A percentile compares a stretch with the other conserved stretches of the same genome.
phyloP scores from a whole-genome alignment of 2,329 filamentous ascomycete species.

The Aspergillus sp. region DNA sequence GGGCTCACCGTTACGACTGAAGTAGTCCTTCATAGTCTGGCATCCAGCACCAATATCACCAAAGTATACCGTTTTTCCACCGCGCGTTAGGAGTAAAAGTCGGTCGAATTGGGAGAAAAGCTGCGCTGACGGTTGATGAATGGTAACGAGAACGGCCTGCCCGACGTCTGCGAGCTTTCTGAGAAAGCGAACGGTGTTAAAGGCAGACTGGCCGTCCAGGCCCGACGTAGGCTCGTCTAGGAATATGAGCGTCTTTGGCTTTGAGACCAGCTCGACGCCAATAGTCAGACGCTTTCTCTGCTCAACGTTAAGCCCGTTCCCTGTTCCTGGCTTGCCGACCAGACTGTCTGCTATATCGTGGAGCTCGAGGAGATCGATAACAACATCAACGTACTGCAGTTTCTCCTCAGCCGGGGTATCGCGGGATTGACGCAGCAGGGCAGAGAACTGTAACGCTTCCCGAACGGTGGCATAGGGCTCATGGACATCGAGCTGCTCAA shows the following conservation, averaged over 20 bases:
- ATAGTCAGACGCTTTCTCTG: constrained; percentile 68
- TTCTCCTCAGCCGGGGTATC: constrained; percentile 56
- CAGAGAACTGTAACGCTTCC: constrained; percentile 65
- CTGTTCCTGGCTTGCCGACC: constrained; percentile 38
- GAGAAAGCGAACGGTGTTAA: constrained; percentile 63
- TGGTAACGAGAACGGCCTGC: constrained; percentile 68
- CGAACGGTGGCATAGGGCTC: constrained; percentile 63
- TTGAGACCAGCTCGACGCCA: constrained; percentile 67
- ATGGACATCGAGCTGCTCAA: constrained; percentile 67
- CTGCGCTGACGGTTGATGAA: constrained; percentile 65
- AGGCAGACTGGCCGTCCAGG: constrained; percentile 65
- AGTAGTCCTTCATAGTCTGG: constrained; percentile 62
- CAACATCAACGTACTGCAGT: constrained; percentile 61
- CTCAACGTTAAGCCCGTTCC: constrained; percentile 56
- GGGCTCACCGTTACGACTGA: constrained; percentile 60
- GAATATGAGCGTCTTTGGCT: constrained; percentile 65
- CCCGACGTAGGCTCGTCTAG: constrained; percentile 69
- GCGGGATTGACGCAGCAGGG: constrained; percentile 58
- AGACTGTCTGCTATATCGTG: constrained; percentile 63
- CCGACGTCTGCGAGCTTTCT: constrained; percentile 63
- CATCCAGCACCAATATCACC: constrained; percentile 64
- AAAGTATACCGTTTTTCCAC: constrained; percentile 70
- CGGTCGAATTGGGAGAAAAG: constrained; percentile 69
- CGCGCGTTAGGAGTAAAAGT: constrained; percentile 62
- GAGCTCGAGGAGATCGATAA: constrained; percentile 63